A percentile compares a stretch with the other conserved stretches of the same genome.
Evolutionary conservation across 2,329 filamentous ascomycete species (phyloP).

Genomic region (Sporothrix humicola): DNA sequence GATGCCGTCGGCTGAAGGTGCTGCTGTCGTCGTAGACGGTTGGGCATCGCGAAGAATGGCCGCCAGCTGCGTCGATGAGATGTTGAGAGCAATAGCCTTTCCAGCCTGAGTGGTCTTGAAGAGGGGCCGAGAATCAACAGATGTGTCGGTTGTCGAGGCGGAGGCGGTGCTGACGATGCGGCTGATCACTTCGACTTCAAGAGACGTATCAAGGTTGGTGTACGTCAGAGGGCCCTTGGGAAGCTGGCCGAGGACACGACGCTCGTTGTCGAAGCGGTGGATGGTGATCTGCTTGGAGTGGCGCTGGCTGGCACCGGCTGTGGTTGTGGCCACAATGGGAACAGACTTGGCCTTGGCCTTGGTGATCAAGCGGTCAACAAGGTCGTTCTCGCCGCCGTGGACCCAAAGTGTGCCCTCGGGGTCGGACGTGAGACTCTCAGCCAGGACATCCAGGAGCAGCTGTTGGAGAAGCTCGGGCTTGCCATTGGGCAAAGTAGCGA

Average conservation of each 20-base stretch:
- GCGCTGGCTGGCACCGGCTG: background rate
- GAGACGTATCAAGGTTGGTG: constrained; percentile 3
- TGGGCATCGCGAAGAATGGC: background rate
- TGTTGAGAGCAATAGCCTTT: constrained; percentile 26
- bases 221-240: constrained; percentile 30
- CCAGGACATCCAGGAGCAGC: constrained; percentile 27
- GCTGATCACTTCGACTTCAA: constrained; percentile 28
- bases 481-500: background rate
- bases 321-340: constrained; percentile 25
- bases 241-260: constrained; percentile 28
- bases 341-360: constrained; percentile 25
- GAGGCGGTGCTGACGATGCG: constrained; percentile 27
- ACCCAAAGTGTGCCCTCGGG: constrained; percentile 30
- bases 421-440: constrained; percentile 28
- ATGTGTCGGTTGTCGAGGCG: background rate
- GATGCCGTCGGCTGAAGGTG: constrained; percentile 10
- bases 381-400: constrained; percentile 27
- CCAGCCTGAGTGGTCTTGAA: constrained; percentile 9
- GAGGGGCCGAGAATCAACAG: constrained; percentile 7
- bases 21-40: background rate
- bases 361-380: constrained; percentile 19
- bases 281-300: constrained; percentile 18
- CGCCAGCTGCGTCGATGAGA: constrained; percentile 14
- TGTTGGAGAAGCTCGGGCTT: constrained; percentile 12
- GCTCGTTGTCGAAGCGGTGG: constrained; percentile 32